Evolutionary conservation across 2,329 filamentous ascomycete genomes (phyloP).

Genomic region (Teratosphaeria destructans): DNA sequence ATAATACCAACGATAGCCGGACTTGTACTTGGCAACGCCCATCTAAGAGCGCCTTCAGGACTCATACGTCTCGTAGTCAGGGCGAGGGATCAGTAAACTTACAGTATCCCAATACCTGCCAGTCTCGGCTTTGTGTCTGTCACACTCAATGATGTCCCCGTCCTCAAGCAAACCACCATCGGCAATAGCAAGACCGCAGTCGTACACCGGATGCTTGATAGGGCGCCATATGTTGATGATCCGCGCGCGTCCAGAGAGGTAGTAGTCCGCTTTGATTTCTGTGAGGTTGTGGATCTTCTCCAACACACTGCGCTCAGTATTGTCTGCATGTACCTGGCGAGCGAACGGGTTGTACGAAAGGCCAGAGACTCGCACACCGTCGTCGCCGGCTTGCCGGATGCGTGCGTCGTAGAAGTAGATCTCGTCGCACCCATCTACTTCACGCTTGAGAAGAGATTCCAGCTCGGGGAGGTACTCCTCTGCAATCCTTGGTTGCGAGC

Average conservation of each 20-base stretch:
- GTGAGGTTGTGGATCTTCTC: conserved; percentile 15
- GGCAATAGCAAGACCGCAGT: conserved; percentile 18
- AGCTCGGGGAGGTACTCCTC: conserved; percentile 12
- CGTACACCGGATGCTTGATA: conserved; percentile 15
- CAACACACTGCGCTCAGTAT: conserved; percentile 18
- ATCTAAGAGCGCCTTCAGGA: background rate
- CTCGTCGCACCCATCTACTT: conserved; percentile 18
- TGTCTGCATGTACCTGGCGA: conserved; percentile 21
- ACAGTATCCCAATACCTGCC: conserved; percentile 13
- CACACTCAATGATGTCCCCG: conserved; percentile 16
- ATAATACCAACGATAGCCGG: conserved; percentile 21
- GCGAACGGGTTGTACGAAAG: conserved; percentile 20
- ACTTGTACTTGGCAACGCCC: conserved; percentile 17
- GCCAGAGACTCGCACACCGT: conserved; percentile 13
- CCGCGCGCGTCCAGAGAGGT: conserved; percentile 11
- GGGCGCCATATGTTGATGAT: conserved; percentile 18
- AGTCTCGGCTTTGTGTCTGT: conserved; percentile 8
- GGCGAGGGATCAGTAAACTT: too few relatives aligned
- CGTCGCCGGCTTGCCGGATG: conserved; percentile 14
- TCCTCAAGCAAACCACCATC: conserved; percentile 14
- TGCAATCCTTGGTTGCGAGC: conserved; percentile 9
- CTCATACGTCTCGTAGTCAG: too few relatives aligned
- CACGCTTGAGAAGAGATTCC: conserved; percentile 11
- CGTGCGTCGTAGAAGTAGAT: conserved; percentile 17
- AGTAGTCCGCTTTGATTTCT: conserved; percentile 18